phyloP scores from a whole-genome alignment of 2,329 filamentous ascomycete species.

The Beauveria rudraprayagi region DNA sequence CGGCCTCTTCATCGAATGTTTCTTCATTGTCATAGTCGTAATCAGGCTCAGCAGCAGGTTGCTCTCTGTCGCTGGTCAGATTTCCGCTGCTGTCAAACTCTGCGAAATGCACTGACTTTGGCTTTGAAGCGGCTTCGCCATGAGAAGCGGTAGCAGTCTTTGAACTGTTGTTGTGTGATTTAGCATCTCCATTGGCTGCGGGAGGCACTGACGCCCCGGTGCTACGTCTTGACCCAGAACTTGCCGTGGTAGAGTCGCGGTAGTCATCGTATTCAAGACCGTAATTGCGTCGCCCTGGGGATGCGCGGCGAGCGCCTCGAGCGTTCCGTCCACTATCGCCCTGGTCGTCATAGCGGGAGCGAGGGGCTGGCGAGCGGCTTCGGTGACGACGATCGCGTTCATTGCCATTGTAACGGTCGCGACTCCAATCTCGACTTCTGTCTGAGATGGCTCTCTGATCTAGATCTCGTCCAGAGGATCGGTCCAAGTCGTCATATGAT shows the following conservation, averaged over 20 bases:
- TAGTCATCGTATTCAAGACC: constrained; percentile 37
- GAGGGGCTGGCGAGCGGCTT: constrained; percentile 40
- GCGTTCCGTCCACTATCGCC: background rate
- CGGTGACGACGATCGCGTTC: constrained; percentile 45
- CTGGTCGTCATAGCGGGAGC: constrained; percentile 29
- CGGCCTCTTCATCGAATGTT: constrained; percentile 68
- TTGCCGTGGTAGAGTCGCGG: constrained; percentile 33
- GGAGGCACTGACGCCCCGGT: constrained; percentile 50
- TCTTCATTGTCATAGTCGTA: constrained; percentile 46
- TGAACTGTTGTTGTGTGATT: constrained; percentile 49
- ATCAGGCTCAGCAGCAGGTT: constrained; percentile 24
- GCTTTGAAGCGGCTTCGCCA: background rate
- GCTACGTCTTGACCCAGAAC: constrained; percentile 57
- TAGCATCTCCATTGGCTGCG: constrained; percentile 56
- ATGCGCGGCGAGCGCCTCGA: background rate
- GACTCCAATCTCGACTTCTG: constrained; percentile 37
- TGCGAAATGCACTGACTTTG: constrained; percentile 8
- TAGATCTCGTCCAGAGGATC: constrained; percentile 31
- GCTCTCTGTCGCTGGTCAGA: background rate
- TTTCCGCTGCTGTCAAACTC: constrained; percentile 4
- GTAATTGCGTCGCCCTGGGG: background rate
- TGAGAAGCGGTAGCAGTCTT: constrained; percentile 17
- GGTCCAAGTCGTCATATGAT: constrained; percentile 51
- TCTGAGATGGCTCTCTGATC: constrained; percentile 28
- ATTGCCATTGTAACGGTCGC: constrained; percentile 17